Percentiles rank a stretch among this genome's conserved stretches.
These are phyloP conservation scores for Talaromyces sp. DNA, from an alignment of 2,329 filamentous ascomycete genomes.

Conservation along the genomic window DNA sequence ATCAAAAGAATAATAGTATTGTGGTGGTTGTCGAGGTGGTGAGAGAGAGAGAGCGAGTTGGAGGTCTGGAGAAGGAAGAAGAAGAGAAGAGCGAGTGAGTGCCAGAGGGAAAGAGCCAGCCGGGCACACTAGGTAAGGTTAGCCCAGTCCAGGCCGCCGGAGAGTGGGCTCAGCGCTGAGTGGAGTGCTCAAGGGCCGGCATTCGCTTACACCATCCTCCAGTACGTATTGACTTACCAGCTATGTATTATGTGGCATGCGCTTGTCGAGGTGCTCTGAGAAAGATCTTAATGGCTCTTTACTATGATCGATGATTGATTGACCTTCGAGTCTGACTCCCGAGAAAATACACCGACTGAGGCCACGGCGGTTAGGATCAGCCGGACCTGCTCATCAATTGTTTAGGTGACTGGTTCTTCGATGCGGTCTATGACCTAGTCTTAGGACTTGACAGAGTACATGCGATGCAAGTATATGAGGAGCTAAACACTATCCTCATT, in stretches of 20 bases:
- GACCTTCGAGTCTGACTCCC: neutral
- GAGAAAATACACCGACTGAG: neutral
- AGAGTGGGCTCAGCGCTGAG: neutral
- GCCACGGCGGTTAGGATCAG: neutral
- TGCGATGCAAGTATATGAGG: neutral
- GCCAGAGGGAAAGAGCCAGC: slow-evolving; percentile 5
- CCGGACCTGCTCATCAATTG: neutral
- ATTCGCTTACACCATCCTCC: neutral
- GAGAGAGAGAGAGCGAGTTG: neutral
- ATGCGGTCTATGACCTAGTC: neutral
- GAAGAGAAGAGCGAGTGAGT: neutral
- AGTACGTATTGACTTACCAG: too few species aligned
- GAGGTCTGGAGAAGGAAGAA: slow-evolving; percentile 10
- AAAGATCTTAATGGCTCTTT: neutral
- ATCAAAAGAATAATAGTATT: slow-evolving; percentile 7
- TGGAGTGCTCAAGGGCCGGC: neutral
- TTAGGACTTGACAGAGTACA: neutral
- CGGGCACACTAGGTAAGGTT: slow-evolving; percentile 1
- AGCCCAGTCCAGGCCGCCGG: neutral
- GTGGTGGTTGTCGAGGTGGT: neutral
- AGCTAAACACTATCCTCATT: neutral
- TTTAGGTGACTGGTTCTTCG: too few species aligned
- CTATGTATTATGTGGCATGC: neutral
- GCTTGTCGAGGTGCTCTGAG: neutral
- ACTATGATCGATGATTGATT: neutral